Evolutionary conservation across 2,329 filamentous ascomycete genomes (phyloP).

Genomic region (Didymella segeticola): DNA sequence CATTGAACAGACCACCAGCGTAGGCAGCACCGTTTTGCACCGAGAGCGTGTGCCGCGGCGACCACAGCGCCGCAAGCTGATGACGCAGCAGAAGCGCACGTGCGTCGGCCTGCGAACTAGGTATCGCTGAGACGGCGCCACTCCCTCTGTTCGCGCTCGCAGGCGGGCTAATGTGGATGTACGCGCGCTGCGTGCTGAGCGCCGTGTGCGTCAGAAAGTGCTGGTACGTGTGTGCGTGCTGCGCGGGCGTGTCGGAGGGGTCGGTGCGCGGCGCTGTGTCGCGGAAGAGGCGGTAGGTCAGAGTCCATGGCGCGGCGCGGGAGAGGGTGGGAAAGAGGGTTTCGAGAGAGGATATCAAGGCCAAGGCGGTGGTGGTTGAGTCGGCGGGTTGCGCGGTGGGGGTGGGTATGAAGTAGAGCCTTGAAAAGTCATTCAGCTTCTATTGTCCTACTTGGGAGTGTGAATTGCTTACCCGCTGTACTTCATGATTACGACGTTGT

Average conservation of each 20-base stretch:
- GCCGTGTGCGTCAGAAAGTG: conserved; percentile 39
- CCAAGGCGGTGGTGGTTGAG: conserved; percentile 27
- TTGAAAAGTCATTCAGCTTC: too few species aligned
- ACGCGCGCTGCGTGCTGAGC: conserved; percentile 29
- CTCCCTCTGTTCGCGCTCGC: conserved; percentile 1
- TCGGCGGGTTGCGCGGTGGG: conserved; percentile 31
- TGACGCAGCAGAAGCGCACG: conserved; percentile 26
- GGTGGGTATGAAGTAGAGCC: conserved; percentile 45
- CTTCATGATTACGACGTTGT: conserved; percentile 20
- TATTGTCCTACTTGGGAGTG: too few species aligned
- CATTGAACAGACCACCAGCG: conserved; percentile 29
- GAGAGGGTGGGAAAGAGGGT: conserved; percentile 30
- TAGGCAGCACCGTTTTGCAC: conserved; percentile 33
- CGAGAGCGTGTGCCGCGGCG: conserved; percentile 29
- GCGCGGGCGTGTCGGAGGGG: conserved; percentile 15
- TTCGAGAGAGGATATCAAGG: conserved; percentile 39
- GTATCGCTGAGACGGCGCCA: conserved; percentile 33
- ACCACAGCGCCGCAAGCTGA: conserved; percentile 39
- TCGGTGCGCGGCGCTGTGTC: conserved; percentile 31
- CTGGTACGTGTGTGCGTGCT: conserved; percentile 35
- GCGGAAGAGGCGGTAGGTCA: conserved; percentile 45
- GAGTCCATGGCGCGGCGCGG: conserved; percentile 34
- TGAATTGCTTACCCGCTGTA: conserved; percentile 26
- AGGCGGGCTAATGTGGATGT: conserved; percentile 33
- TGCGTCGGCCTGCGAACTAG: conserved; percentile 30